These are phyloP conservation scores for Pythium phragmitis DNA, from an alignment of 352 stramenopile genomes.

Conservation along the genomic window DNA sequence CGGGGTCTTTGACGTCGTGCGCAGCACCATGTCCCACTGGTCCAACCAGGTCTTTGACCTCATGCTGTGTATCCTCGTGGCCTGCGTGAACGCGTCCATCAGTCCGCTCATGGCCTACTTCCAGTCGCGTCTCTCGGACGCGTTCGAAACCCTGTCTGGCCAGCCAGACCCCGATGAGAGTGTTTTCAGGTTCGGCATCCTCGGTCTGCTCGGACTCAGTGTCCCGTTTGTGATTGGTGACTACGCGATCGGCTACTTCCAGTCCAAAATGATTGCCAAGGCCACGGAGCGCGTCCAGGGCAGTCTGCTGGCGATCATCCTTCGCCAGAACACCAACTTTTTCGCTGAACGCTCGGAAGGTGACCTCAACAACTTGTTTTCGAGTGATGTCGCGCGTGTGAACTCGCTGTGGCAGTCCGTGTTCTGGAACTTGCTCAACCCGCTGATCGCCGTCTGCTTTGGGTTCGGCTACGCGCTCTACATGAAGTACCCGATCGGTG, in stretches of 20 bases:
- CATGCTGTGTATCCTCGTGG: conserved; percentile 73
- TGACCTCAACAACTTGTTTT: conserved; percentile 89
- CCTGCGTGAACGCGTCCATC: conserved; percentile 82
- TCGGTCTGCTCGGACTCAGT: conserved; percentile 71
- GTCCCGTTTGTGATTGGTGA: conserved; percentile 86
- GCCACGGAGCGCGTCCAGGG: conserved; percentile 78
- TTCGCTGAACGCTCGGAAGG: conserved; percentile 84
- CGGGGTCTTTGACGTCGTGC: conserved; percentile 72
- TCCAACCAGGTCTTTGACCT: conserved; percentile 78
- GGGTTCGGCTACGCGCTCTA: conserved; percentile 83
- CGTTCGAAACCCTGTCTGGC: conserved; percentile 52
- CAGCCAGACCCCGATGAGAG: conserved; percentile 36
- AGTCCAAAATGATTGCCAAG: conserved; percentile 91
- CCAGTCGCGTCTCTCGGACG: conserved; percentile 65
- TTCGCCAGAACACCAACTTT: conserved; percentile 78
- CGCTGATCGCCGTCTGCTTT: conserved; percentile 73
- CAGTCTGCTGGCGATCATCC: conserved; percentile 73
- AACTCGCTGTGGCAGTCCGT: conserved; percentile 86
- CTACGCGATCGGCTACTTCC: conserved; percentile 86
- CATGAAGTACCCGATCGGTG: conserved; percentile 77
- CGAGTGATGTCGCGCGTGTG: conserved; percentile 82
- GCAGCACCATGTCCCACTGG: conserved; percentile 82
- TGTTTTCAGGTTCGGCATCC: conserved; percentile 66
- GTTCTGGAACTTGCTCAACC: conserved; percentile 88
- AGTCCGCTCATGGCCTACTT: conserved; percentile 80